A percentile compares a stretch with the other conserved stretches of the same genome.
Evolutionary conservation across 768 basidiomycete genomes (phyloP).

Genomic region (Collybiopsis luxurians): DNA sequence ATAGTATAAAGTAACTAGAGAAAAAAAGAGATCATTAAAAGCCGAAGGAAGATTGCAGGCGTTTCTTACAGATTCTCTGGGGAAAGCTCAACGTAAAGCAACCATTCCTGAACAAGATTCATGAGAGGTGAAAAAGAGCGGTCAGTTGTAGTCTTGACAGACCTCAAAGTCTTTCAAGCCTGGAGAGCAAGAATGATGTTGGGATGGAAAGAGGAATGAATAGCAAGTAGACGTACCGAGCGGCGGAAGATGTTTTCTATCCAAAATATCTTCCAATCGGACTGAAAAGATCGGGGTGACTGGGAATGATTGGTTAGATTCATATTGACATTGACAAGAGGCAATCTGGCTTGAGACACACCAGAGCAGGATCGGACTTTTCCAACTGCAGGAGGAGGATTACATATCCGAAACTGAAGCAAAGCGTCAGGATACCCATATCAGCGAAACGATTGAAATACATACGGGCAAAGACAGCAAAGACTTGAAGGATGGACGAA

Average conservation of each 20-base stretch:
- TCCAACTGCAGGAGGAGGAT: slow-evolving; percentile 64
- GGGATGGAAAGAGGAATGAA: slow-evolving; percentile 6
- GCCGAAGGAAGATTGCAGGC: neutral
- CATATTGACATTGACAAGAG: neutral
- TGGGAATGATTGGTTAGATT: slow-evolving; percentile 17
- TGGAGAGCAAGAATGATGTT: neutral
- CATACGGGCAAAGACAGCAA: slow-evolving; percentile 37
- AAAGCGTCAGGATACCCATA: neutral
- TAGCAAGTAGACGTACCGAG: slow-evolving; percentile 42
- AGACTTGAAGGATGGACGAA: slow-evolving; percentile 18
- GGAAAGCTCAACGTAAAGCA: slow-evolving; percentile 72
- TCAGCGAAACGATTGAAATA: neutral
- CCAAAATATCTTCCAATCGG: slow-evolving; percentile 70
- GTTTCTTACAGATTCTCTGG: slow-evolving; percentile 68
- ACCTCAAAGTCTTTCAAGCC: slow-evolving; percentile 72
- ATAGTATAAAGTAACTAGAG: slow-evolving; percentile 68
- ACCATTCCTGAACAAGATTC: slow-evolving; percentile 55
- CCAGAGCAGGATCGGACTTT: slow-evolving; percentile 68
- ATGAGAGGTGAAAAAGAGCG: neutral
- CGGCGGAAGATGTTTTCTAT: slow-evolving; percentile 76
- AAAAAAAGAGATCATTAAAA: slow-evolving; percentile 12
- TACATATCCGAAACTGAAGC: slow-evolving; percentile 54
- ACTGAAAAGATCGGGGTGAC: slow-evolving; percentile 69
- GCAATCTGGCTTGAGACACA: slow-evolving; percentile 17
- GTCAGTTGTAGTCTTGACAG: neutral